phyloP scores from a whole-genome alignment of 148 eudicot genomes.

The Pharnaceum exiguum region DNA sequence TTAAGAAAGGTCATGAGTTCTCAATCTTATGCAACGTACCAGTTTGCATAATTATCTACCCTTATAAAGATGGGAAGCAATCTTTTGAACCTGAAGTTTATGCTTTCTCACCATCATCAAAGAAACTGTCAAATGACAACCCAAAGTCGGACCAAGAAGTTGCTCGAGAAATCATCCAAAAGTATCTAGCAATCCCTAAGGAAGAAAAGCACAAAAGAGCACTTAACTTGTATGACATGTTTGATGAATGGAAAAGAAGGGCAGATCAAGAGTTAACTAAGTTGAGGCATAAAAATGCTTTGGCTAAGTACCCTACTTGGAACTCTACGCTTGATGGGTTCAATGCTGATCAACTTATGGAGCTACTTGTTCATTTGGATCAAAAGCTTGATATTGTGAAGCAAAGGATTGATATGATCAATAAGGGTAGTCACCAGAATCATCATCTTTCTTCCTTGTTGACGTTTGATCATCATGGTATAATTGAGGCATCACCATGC shows the following conservation, averaged over 20 bases:
- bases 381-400: conserved; percentile 15
- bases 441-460: no score
- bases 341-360: conserved; percentile 11
- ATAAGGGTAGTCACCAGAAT: neutral
- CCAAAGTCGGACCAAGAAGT: neutral
- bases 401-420: conserved; percentile 11
- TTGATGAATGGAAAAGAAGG: conserved; percentile 23
- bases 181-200: conserved; percentile 14
- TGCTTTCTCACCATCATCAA: conserved; percentile 5
- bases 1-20: conserved; percentile 27
- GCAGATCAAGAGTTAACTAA: conserved; percentile 23
- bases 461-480: no score
- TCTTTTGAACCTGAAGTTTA: conserved; percentile 15
- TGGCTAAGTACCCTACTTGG: conserved; percentile 14
- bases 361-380: conserved; percentile 16
- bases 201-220: conserved; percentile 15
- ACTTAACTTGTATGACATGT: conserved; percentile 15
- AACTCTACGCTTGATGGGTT: conserved; percentile 2
- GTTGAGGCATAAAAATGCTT: conserved; percentile 16
- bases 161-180: conserved; percentile 14
- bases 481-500: no score
- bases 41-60: conserved; percentile 25
- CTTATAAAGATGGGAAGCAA: conserved; percentile 11
- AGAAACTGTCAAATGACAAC: neutral
- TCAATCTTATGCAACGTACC: conserved; percentile 25